Evolutionary conservation across 176 grass and related monocot genomes (phyloP).

Genomic region (Ananas comosus): DNA sequence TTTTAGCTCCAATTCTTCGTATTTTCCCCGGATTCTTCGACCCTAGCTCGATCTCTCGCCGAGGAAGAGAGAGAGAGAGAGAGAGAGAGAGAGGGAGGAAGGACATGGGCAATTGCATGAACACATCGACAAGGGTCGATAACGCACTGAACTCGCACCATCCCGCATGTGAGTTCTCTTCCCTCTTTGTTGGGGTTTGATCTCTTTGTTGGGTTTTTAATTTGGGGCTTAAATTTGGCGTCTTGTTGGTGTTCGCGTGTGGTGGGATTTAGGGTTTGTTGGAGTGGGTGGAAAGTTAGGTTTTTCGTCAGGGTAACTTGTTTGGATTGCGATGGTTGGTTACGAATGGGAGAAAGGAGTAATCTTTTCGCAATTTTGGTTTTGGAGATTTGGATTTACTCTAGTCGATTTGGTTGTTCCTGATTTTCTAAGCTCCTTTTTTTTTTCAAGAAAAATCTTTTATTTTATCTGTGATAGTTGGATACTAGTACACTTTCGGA

Average conservation of each 20-base stretch:
- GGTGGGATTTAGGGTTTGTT: slow-evolving; percentile 3
- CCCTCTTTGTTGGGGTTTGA: neutral
- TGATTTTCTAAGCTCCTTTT: neutral
- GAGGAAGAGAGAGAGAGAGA: slow-evolving; percentile 2
- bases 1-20: slow-evolving; percentile 11
- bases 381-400: neutral
- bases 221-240: neutral
- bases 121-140: slow-evolving; percentile 40
- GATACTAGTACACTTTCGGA: too few species aligned
- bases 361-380: neutral
- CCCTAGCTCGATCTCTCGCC: slow-evolving; percentile 18
- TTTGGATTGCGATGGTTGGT: neutral
- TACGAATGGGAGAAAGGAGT: neutral
- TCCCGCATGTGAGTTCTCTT: slow-evolving; percentile 52
- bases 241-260: slow-evolving; percentile 16
- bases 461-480: slow-evolving; percentile 3
- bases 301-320: slow-evolving; percentile 1
- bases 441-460: slow-evolving; percentile 13
- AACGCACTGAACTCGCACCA: slow-evolving; percentile 37
- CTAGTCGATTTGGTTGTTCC: neutral
- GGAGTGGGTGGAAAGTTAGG: slow-evolving; percentile 15
- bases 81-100: neutral
- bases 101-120: slow-evolving; percentile 83
- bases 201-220: neutral
- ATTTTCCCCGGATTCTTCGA: slow-evolving; percentile 7